Evolutionary conservation across 352 stramenopile genomes (phyloP).

Genomic region (Phytophthora uliginosa): DNA sequence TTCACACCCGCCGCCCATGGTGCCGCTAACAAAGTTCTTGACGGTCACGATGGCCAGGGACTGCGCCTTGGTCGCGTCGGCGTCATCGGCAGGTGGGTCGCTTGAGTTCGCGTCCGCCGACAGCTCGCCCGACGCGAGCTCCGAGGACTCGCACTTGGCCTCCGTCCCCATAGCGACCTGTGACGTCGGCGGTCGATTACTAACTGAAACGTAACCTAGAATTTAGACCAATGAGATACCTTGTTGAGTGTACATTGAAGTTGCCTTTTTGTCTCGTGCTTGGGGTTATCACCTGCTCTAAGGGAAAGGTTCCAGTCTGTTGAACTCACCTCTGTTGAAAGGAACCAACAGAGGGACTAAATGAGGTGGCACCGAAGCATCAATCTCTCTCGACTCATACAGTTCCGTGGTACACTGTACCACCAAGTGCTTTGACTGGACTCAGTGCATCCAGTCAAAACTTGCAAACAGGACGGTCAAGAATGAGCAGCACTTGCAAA

Average conservation of each 20-base stretch:
- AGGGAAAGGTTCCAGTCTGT: neutral
- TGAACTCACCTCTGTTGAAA: neutral
- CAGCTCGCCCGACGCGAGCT: constrained; percentile 34
- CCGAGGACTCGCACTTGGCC: constrained; percentile 63
- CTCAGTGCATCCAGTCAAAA: neutral
- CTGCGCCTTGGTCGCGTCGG: constrained; percentile 23
- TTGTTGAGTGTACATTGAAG: constrained; percentile 2
- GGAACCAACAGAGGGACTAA: neutral
- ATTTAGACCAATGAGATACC: neutral
- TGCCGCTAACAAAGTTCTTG: constrained; percentile 76
- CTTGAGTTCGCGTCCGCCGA: constrained; percentile 18
- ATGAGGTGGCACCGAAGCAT: neutral
- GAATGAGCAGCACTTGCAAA: neutral
- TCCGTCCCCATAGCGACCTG: constrained; percentile 15
- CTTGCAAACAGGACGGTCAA: neutral
- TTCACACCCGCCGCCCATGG: constrained; percentile 65
- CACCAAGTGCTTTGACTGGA: neutral
- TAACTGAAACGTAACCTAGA: neutral
- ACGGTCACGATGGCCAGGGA: constrained; percentile 59
- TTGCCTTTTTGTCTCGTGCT: constrained; percentile 3
- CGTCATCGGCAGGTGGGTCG: neutral
- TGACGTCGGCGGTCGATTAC: neutral
- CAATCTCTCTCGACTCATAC: neutral
- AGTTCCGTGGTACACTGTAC: neutral
- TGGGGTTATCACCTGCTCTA: neutral